phyloP scores from a whole-genome alignment of 192 early-diverging fungal genomes.

The Backusella psychrophila region DNA sequence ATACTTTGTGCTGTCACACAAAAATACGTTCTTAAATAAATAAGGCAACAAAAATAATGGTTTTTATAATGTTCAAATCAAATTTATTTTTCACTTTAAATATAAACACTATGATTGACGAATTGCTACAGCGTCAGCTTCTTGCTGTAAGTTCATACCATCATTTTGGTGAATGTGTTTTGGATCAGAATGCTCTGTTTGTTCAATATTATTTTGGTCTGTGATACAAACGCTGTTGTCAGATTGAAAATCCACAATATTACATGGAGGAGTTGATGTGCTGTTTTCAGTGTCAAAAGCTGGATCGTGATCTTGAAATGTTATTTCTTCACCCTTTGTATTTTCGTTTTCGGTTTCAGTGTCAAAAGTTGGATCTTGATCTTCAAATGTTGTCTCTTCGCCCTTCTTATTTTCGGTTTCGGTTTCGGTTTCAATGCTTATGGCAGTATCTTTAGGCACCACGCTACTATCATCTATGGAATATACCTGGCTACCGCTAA shows the following conservation, averaged over 20 bases:
- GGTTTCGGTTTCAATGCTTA: background rate
- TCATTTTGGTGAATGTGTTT: background rate
- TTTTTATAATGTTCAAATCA: background rate
- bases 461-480: background rate
- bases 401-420: background rate
- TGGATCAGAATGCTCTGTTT: background rate
- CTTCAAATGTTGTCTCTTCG: background rate
- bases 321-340: background rate
- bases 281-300: background rate
- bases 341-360: background rate
- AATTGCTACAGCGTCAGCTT: background rate
- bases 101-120: background rate
- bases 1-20: background rate
- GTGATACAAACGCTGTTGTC: background rate
- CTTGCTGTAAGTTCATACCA: background rate
- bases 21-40: background rate
- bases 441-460: background rate
- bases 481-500: background rate
- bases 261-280: background rate
- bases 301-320: background rate
- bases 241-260: background rate
- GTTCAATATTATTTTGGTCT: background rate
- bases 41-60: background rate
- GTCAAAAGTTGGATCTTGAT: background rate
- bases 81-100: background rate